Evolutionary conservation across 148 eudicot genomes (phyloP).

Genomic region (Heliamphora exappendiculata): DNA sequence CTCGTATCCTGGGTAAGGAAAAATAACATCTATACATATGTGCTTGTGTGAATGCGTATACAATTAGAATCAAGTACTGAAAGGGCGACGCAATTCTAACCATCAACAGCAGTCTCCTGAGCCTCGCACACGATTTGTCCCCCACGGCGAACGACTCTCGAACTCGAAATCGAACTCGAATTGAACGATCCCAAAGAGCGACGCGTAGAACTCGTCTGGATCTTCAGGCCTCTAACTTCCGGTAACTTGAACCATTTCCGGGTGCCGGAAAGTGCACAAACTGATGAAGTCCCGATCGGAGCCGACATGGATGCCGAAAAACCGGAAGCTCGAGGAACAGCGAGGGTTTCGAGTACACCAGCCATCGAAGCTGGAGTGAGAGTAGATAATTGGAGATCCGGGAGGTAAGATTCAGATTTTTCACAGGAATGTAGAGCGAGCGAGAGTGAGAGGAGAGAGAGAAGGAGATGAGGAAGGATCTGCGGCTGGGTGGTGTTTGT

Average conservation of each 20-base stretch:
- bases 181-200: constrained; percentile 19
- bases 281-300: constrained; percentile 27
- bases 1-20: not conserved
- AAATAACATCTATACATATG: not conserved
- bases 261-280: constrained; percentile 19
- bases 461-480: no score
- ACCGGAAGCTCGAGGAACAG: constrained; percentile 45
- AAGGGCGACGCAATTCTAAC: constrained; percentile 20
- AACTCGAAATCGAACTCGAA: constrained; percentile 23
- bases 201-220: not conserved
- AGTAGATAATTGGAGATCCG: not conserved
- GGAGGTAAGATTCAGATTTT: not conserved
- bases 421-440: not conserved
- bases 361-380: constrained; percentile 36
- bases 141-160: constrained; percentile 28
- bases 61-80: constrained; percentile 7
- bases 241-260: constrained; percentile 28
- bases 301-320: constrained; percentile 25
- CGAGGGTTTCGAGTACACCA: constrained; percentile 45
- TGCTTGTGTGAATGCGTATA: constrained; percentile 8
- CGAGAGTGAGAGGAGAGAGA: not conserved
- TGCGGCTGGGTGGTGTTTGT: constrained; percentile 6
- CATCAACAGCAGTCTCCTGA: constrained; percentile 61
- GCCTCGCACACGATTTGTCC: constrained; percentile 59
- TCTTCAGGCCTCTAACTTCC: constrained; percentile 37